Evolutionary conservation across 352 stramenopile genomes (phyloP).

Genomic region (Globisporangium abappressorium): DNA sequence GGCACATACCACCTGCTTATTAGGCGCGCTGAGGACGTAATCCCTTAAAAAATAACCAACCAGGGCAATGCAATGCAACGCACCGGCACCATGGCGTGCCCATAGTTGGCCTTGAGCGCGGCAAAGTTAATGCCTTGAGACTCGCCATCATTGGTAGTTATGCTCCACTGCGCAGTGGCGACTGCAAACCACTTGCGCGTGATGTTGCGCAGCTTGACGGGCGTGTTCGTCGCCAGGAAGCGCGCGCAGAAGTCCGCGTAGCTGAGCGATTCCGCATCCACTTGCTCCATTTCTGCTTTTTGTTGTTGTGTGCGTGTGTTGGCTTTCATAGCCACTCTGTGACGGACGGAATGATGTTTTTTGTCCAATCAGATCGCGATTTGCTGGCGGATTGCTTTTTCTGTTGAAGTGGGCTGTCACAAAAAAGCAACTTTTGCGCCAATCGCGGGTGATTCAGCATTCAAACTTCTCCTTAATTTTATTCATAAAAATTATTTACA

Average conservation of each 20-base stretch:
- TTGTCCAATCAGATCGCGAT: not conserved
- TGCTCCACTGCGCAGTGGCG: constrained; percentile 14
- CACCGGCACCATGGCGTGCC: constrained; percentile 54
- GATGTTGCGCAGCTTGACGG: constrained; percentile 69
- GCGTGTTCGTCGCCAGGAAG: constrained; percentile 71
- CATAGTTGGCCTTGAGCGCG: constrained; percentile 42
- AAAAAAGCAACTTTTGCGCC: not conserved
- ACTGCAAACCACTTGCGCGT: constrained; percentile 31
- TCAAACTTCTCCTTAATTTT: too few relatives aligned
- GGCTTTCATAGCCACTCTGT: not conserved
- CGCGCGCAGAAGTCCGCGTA: constrained; percentile 70
- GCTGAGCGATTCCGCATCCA: constrained; percentile 48
- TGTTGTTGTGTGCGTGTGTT: not conserved
- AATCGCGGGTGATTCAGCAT: not conserved
- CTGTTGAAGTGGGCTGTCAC: not conserved
- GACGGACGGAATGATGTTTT: not conserved
- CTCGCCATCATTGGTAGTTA: constrained; percentile 18
- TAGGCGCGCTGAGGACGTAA: not conserved
- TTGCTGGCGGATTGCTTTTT: not conserved
- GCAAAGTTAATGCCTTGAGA: constrained; percentile 12
- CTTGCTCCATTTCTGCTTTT: constrained; percentile 39
- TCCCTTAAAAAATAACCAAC: not conserved
- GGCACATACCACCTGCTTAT: not conserved
- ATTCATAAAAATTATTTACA: too few relatives aligned
- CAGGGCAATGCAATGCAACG: not conserved